These are phyloP conservation scores for Tetrahymena elliotti DNA, from an alignment of 73 alveolate species.

Conservation along the genomic window DNA sequence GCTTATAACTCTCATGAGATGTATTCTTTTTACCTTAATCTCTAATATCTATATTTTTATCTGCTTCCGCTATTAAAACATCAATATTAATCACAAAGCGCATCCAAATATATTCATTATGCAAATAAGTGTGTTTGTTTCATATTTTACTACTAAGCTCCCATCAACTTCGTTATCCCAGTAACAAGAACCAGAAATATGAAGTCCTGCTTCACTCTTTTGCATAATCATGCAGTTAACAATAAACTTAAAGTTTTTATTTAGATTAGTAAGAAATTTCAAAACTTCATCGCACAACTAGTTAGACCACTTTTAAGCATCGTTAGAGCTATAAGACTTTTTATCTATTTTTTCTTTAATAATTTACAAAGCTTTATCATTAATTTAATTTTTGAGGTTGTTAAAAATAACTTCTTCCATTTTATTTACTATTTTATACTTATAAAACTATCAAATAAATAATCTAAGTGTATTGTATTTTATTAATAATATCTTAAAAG, in stretches of 20 bases:
- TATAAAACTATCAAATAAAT: too few relatives aligned
- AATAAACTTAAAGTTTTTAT: constrained; percentile 63
- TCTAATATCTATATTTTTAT: not conserved
- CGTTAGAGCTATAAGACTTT: constrained; percentile 51
- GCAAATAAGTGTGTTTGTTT: not conserved
- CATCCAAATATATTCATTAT: not conserved
- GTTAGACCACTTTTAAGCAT: constrained; percentile 67
- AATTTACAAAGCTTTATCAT: not conserved
- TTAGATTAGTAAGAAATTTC: constrained; percentile 6
- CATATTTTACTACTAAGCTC: constrained; percentile 57
- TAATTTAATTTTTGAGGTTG: not conserved
- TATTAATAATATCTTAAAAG: not conserved
- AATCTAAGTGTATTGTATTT: not conserved
- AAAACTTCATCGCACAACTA: constrained; percentile 49
- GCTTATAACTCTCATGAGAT: too few relatives aligned
- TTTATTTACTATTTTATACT: not conserved
- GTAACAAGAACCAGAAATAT: constrained; percentile 61
- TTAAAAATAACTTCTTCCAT: not conserved
- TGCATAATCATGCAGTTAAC: constrained; percentile 61
- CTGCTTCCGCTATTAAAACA: not conserved
- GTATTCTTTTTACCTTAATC: too few relatives aligned
- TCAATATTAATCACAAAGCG: not conserved
- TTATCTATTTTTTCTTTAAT: constrained; percentile 36
- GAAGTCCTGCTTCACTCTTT: constrained; percentile 70
- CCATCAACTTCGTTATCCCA: constrained; percentile 82